Evolutionary conservation across 2,329 filamentous ascomycete genomes (phyloP).

Genomic region (Sporothrix luriei): DNA sequence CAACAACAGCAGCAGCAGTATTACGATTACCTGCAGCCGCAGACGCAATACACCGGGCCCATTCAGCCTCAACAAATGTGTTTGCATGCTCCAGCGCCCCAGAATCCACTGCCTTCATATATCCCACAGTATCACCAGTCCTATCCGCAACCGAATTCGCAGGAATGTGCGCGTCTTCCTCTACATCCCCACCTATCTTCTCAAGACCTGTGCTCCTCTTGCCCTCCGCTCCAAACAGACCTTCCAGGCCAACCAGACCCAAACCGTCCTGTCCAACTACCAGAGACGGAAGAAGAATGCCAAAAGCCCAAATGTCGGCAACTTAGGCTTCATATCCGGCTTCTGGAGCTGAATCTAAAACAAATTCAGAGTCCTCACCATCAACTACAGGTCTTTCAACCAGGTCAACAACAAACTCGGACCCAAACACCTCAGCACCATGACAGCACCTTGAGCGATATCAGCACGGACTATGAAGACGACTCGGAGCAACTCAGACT

Average conservation of each 20-base stretch:
- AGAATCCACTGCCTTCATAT: not conserved
- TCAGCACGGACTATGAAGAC: not conserved
- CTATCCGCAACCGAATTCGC: not conserved
- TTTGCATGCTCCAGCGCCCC: not conserved
- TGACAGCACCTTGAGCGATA: not conserved
- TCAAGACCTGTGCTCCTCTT: not conserved
- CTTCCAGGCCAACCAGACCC: too few species aligned
- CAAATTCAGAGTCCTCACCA: not conserved
- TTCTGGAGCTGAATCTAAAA: not conserved
- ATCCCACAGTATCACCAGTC: not conserved
- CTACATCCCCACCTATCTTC: not conserved
- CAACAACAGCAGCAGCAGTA: not conserved
- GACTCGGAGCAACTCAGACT: conserved; percentile 8
- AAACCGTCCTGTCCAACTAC: not conserved
- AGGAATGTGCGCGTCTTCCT: not conserved
- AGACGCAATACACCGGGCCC: not conserved
- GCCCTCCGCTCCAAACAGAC: not conserved
- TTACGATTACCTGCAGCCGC: not conserved
- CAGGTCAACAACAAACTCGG: not conserved
- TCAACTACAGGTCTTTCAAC: not conserved
- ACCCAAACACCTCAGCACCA: not conserved
- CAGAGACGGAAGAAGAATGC: not conserved
- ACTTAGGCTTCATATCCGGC: not conserved
- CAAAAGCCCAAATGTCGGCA: not conserved
- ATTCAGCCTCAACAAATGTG: not conserved